Percentiles rank a stretch among this genome's conserved stretches.
Evolutionary conservation across 768 basidiomycete species (phyloP).

Genomic region (Ramaria rubella): DNA sequence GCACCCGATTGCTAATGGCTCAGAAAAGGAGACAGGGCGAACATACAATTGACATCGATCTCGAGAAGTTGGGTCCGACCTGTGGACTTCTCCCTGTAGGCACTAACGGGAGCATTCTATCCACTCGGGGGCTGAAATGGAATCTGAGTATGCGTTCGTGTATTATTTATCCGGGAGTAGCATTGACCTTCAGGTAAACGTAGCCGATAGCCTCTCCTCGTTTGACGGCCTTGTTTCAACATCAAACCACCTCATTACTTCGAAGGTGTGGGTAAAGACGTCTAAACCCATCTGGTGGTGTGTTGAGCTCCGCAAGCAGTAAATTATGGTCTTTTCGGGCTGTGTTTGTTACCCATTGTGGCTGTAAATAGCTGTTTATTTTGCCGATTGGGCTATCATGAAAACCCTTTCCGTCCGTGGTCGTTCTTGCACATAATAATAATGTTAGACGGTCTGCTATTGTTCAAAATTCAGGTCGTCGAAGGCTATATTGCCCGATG

Average conservation of each 20-base stretch:
- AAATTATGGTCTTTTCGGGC: neutral
- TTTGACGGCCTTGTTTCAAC: conserved; percentile 87
- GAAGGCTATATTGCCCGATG: no score
- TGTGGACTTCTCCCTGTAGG: conserved; percentile 96
- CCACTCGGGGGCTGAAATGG: conserved; percentile 84
- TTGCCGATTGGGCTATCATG: neutral
- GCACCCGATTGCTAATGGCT: neutral
- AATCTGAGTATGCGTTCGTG: conserved; percentile 56
- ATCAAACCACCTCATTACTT: conserved; percentile 82
- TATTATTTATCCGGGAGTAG: neutral
- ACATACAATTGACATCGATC: conserved; percentile 73
- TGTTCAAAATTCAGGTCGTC: no score
- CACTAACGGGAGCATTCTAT: conserved; percentile 64
- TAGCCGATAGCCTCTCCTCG: conserved; percentile 61
- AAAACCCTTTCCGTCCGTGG: no score
- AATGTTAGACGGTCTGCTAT: no score
- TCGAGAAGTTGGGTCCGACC: conserved; percentile 68
- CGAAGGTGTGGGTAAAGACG: conserved; percentile 70
- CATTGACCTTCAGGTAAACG: neutral
- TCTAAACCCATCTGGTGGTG: conserved; percentile 89
- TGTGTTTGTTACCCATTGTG: no score
- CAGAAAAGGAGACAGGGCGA: conserved; percentile 53
- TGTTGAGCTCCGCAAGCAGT: conserved; percentile 44
- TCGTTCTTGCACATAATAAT: no score
- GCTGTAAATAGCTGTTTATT: neutral